These are phyloP conservation scores for Yamadazyma sp. DNA, from an alignment of 1,139 yeast species.

Conservation along the genomic window DNA sequence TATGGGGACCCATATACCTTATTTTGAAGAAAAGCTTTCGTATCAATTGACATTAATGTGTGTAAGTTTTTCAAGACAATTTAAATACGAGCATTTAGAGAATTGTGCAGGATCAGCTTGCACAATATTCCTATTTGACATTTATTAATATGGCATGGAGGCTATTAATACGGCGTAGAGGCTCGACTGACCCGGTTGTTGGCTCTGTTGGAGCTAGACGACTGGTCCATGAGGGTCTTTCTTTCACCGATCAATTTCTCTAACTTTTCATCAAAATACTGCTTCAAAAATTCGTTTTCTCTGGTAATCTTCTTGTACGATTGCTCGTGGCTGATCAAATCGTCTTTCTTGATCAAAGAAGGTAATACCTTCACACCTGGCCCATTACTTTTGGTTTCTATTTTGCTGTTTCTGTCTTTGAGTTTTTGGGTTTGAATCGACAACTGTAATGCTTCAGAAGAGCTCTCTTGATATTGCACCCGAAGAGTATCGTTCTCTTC, in stretches of 20 bases:
- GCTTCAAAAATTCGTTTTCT: conserved; percentile 37
- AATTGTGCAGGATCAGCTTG: background rate
- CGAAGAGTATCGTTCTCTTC: conserved; percentile 44
- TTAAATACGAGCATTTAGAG: too few relatives aligned
- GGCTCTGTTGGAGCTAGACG: conserved; percentile 34
- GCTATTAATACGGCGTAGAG: conserved; percentile 36
- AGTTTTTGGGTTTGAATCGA: conserved; percentile 34
- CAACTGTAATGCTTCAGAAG: conserved; percentile 56
- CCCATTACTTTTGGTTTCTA: conserved; percentile 42
- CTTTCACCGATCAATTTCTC: conserved; percentile 43
- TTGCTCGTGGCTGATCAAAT: conserved; percentile 27
- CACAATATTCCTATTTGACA: background rate
- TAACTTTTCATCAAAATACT: conserved; percentile 32
- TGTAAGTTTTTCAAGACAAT: too few relatives aligned
- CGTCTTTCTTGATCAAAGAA: conserved; percentile 36
- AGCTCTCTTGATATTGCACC: conserved; percentile 49
- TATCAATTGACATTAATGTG: background rate
- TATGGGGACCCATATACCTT: conserved; percentile 15
- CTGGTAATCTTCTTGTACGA: conserved; percentile 25
- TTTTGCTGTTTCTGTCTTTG: conserved; percentile 24
- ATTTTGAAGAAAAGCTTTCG: background rate
- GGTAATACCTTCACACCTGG: conserved; percentile 45
- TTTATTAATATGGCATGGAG: background rate
- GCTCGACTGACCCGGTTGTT: conserved; percentile 40
- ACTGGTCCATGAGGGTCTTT: conserved; percentile 29